Percentiles rank a stretch among this genome's conserved stretches.
Evolutionary conservation across 139 green algal species (phyloP).

Genomic region (Penium margaritaceum): DNA sequence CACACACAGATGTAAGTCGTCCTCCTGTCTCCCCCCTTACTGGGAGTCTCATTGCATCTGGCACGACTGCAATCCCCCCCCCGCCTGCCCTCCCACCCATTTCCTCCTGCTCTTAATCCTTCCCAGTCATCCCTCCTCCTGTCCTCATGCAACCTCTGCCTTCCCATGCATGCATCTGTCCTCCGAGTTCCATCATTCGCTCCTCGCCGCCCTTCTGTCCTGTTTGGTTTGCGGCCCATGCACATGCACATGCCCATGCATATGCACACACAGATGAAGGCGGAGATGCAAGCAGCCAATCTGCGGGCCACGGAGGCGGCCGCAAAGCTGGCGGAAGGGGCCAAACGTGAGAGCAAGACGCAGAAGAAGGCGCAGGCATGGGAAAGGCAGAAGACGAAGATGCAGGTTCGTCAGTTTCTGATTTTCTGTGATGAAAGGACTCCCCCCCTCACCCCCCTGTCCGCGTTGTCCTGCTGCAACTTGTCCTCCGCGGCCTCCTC

Average conservation of each 20-base stretch:
- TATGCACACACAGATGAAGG: slow-evolving; percentile 20
- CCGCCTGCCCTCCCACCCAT: background rate
- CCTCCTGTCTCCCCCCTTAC: background rate
- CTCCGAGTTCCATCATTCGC: background rate
- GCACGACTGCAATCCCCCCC: background rate
- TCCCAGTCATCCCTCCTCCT: background rate
- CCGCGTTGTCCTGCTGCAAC: too few species aligned
- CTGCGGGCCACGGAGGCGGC: slow-evolving; percentile 19
- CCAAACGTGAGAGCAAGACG: slow-evolving; percentile 26
- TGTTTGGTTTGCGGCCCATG: too few species aligned
- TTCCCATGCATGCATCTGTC: background rate
- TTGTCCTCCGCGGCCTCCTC: background rate
- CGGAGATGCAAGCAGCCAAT: slow-evolving; percentile 34
- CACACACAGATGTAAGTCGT: background rate
- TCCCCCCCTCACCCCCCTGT: too few species aligned
- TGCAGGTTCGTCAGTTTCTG: slow-evolving; percentile 26
- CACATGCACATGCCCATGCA: too few species aligned
- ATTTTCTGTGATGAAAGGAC: too few species aligned
- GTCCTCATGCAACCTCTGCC: background rate
- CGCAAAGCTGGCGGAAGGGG: slow-evolving; percentile 13
- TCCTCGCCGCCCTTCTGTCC: too few species aligned
- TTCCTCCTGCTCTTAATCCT: background rate
- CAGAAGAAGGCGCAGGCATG: slow-evolving; percentile 22
- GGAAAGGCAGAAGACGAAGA: slow-evolving; percentile 23
- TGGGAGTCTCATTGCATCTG: background rate